A percentile compares a stretch with the other conserved stretches of the same genome.
These are phyloP conservation scores for Septoria petroselini DNA, from an alignment of 2,329 filamentous ascomycete species.

Conservation along the genomic window DNA sequence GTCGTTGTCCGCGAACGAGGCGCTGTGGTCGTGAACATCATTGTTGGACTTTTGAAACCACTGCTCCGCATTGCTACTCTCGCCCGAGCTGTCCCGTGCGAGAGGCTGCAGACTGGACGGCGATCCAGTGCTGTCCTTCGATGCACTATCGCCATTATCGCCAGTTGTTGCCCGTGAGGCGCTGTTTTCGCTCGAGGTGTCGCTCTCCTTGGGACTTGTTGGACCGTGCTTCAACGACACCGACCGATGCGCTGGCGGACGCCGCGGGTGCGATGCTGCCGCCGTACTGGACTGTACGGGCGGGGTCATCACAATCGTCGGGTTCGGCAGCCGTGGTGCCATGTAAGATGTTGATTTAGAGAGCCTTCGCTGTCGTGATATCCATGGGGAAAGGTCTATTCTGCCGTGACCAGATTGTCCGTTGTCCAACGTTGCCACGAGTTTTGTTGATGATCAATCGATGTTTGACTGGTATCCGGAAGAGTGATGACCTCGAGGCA, in stretches of 20 bases:
- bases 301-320: constrained; percentile 27
- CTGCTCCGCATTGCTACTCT: constrained; percentile 51
- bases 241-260: constrained; percentile 45
- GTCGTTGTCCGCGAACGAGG: constrained; percentile 45
- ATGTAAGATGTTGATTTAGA: constrained; percentile 13
- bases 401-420: constrained; percentile 1
- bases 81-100: constrained; percentile 46
- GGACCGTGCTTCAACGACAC: constrained; percentile 44
- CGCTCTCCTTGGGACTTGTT: constrained; percentile 21
- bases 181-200: constrained; percentile 23
- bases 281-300: constrained; percentile 15
- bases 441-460: too few relatives aligned
- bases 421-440: neutral
- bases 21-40: constrained; percentile 41
- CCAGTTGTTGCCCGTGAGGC: constrained; percentile 6
- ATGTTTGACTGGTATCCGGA: too few relatives aligned
- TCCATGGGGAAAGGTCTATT: constrained; percentile 10
- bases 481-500: too few relatives aligned
- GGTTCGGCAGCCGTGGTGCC: constrained; percentile 16
- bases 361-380: constrained; percentile 9
- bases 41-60: constrained; percentile 55
- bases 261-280: constrained; percentile 32
- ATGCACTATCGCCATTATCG: constrained; percentile 7
- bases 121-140: constrained; percentile 30
- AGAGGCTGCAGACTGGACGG: constrained; percentile 42